Evolutionary conservation across 2,329 filamentous ascomycete species (phyloP), one percentile per base, ranked within the genome.

Genomic region (Aspergillus versicolor): DNA sequence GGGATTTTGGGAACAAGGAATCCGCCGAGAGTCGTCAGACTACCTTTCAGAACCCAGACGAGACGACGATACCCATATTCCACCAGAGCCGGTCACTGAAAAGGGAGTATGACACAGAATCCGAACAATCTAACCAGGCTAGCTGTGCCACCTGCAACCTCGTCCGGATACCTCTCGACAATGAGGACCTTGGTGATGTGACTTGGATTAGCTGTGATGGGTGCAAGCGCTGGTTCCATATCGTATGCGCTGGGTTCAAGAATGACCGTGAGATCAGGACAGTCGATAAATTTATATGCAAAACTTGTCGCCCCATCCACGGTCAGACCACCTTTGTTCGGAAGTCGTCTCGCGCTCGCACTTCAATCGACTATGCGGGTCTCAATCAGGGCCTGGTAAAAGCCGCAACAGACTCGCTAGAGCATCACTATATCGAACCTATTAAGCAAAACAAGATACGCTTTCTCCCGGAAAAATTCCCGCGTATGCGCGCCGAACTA

Each of bases 191-290:
- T 61, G 79, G 83, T 54, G 76, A 79, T 59, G 75, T 77, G 56
- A 78, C 78, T 13, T 89, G 86, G 86, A 86, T 89, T 60, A 83
- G 82, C 42, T 89, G 86, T 67, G 85, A 88, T 69, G 85, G 84
- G 24, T 89, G 86, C 73, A 86, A 87, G 66, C 79, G 79, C 56
- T 89, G 86, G 86, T 88, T 85, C 66, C 86, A 89, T 72, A 85
- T 85, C 58, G 81, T 84, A 52, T 89, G 86, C 68, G 85, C 85
- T 49, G 85, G 84, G 3, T 87, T 88, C 71, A 84, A 83, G 67
- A 86, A 80, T 63, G 84, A 85, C 62, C 78, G 82, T 24, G 85
- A 88, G 67, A 82, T 87, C 34, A 81, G 84, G 55, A 84, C 83
- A 52, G 84, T 89, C 44, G 86, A 88, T 74, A 88, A 88, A 68